Evolutionary conservation across 805 yeast species (phyloP).

Genomic region (Ogataea salicorniae): DNA sequence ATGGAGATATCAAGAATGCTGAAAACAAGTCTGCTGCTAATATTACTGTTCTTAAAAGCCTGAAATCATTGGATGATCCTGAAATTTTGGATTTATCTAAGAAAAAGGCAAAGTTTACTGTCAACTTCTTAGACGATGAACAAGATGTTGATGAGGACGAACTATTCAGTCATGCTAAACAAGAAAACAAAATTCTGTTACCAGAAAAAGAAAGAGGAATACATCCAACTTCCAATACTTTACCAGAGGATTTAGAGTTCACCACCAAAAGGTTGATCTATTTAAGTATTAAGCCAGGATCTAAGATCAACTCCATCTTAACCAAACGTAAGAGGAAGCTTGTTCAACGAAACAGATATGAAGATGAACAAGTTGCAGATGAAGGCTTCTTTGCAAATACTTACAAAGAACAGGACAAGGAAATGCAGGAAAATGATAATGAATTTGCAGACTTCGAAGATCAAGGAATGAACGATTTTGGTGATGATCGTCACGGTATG

Average conservation of each 20-base stretch:
- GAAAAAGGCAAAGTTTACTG: conserved; percentile 10
- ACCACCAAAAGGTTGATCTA: conserved; percentile 43
- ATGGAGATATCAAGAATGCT: neutral
- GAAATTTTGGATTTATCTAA: conserved; percentile 4
- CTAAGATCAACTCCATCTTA: conserved; percentile 25
- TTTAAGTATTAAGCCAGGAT: conserved; percentile 41
- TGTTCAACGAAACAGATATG: conserved; percentile 12
- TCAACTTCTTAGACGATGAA: conserved; percentile 27
- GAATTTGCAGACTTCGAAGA: neutral
- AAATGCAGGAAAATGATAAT: conserved; percentile 12
- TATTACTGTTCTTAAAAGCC: neutral
- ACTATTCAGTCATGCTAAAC: conserved; percentile 24
- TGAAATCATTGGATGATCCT: neutral
- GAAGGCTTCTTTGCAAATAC: conserved; percentile 48
- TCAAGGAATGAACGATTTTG: neutral
- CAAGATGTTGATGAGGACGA: conserved; percentile 19
- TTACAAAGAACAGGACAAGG: conserved; percentile 31
- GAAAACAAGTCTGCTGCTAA: neutral
- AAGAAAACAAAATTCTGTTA: conserved; percentile 17
- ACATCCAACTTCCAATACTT: conserved; percentile 24
- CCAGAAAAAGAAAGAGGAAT: conserved; percentile 23
- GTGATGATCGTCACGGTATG: conserved; percentile 16
- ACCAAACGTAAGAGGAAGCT: conserved; percentile 19
- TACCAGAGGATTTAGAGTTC: conserved; percentile 49
- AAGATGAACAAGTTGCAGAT: conserved; percentile 38